Conservation (phyloP, 2,329 filamentous ascomycete species). For the Aspergillus felis region DNA sequence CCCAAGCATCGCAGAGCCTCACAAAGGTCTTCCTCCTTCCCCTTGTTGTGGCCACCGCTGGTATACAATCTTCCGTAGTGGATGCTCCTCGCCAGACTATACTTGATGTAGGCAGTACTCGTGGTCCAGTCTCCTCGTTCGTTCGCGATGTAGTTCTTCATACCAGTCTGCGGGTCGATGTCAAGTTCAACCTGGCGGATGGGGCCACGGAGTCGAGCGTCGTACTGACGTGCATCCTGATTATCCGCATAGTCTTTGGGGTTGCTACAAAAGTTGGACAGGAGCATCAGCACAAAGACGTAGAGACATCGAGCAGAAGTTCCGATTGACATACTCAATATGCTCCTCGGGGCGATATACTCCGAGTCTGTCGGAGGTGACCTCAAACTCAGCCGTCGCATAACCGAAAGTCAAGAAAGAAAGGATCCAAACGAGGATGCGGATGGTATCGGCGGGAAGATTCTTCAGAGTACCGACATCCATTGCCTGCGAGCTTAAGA, state of each 20-base stretch:
- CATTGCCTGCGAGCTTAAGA: constrained; percentile 64
- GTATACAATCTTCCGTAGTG: constrained; percentile 75
- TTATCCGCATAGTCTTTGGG: constrained; percentile 84
- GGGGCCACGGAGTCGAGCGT: constrained; percentile 75
- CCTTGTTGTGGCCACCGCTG: constrained; percentile 56
- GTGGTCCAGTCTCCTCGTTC: constrained; percentile 85
- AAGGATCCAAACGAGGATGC: constrained; percentile 75
- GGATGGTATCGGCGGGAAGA: constrained; percentile 72
- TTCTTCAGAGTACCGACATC: constrained; percentile 77
- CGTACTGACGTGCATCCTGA: constrained; percentile 71
- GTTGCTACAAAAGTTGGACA: constrained; percentile 58
- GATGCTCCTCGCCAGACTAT: constrained; percentile 68
- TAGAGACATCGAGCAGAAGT: not conserved
- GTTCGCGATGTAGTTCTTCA: constrained; percentile 99
- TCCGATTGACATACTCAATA: constrained; percentile 38
- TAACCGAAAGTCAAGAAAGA: constrained; percentile 80
- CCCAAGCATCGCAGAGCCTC: constrained; percentile 74
- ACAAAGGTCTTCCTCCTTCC: constrained; percentile 72
- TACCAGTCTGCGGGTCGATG: constrained; percentile 73
- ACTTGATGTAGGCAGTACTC: constrained; percentile 77
- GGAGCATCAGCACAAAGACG: not conserved
- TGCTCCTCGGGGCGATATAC: constrained; percentile 71
- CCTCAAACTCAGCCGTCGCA: constrained; percentile 81
- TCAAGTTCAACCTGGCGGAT: constrained; percentile 68
- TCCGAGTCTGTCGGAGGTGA: constrained; percentile 73